Evolutionary conservation across 1,284 basidiomycete species (phyloP).

Genomic region (Inonotus hispidus): DNA sequence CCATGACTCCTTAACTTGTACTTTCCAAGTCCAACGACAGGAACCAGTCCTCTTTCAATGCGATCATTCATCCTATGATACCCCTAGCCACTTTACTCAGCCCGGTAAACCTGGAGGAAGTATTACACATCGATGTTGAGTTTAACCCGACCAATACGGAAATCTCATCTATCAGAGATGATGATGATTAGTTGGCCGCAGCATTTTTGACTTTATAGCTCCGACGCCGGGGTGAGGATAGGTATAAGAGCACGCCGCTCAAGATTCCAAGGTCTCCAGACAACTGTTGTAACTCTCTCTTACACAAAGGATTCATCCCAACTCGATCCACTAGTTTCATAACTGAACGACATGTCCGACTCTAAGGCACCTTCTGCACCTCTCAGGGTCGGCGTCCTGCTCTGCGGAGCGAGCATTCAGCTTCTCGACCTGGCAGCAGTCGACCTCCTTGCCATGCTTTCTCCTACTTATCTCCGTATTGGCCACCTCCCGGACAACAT

Average conservation of each 20-base stretch:
- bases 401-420: slow-evolving; percentile 5
- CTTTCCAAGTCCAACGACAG: too few relatives aligned
- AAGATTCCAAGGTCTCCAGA: not conserved
- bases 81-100: too few relatives aligned
- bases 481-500: slow-evolving; percentile 1
- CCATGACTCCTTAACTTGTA: too few relatives aligned
- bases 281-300: not conserved
- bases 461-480: slow-evolving; percentile 1
- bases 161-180: too few relatives aligned
- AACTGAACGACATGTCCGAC: not conserved
- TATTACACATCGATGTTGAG: too few relatives aligned
- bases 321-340: not conserved
- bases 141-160: too few relatives aligned
- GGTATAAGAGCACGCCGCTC: not conserved
- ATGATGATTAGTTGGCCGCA: too few relatives aligned
- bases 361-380: not conserved
- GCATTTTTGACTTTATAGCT: too few relatives aligned
- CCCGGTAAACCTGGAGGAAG: too few relatives aligned
- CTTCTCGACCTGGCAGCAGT: slow-evolving; percentile 16
- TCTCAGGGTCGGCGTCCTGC: slow-evolving; percentile 10
- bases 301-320: not conserved
- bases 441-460: slow-evolving; percentile 11
- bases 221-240: not conserved
- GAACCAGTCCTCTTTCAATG: too few relatives aligned
- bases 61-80: too few relatives aligned